These are phyloP conservation scores for Rhizopogon sp. DNA, from an alignment of 768 basidiomycete species.

Conservation along the genomic window DNA sequence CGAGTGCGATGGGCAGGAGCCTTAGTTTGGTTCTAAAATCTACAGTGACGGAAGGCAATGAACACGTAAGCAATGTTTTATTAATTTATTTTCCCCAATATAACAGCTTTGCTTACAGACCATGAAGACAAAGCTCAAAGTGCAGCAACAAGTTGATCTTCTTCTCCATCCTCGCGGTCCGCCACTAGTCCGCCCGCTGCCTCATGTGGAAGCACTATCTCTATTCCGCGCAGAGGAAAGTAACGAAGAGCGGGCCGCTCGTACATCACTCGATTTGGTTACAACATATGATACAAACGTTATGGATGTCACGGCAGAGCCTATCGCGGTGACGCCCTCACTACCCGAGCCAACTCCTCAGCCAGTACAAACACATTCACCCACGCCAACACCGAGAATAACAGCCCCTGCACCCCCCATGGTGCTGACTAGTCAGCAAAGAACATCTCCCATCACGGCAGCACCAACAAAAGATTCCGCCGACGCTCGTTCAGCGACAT, in stretches of 20 bases:
- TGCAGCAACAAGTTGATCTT: conserved; percentile 45
- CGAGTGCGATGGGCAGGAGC: conserved; percentile 55
- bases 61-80: conserved; percentile 22
- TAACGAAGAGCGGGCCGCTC: conserved; percentile 51
- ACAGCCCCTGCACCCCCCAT: neutral
- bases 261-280: conserved; percentile 36
- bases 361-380: neutral
- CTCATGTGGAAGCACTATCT: conserved; percentile 55
- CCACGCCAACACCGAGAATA: neutral
- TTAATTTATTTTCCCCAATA: neutral
- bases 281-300: conserved; percentile 6
- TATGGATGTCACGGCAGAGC: neutral
- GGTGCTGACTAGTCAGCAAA: neutral
- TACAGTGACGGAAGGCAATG: conserved; percentile 19
- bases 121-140: conserved; percentile 8
- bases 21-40: conserved; percentile 50
- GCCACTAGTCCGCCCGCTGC: conserved; percentile 64
- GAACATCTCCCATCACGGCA: neutral
- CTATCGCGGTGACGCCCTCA: neutral
- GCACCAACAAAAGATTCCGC: neutral
- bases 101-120: conserved; percentile 11
- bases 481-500: neutral
- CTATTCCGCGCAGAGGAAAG: conserved; percentile 62
- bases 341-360: conserved; percentile 2
- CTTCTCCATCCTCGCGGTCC: conserved; percentile 79